phyloP scores from a whole-genome alignment of 1,284 basidiomycete species.

The Paramarasmius palmivorus region DNA sequence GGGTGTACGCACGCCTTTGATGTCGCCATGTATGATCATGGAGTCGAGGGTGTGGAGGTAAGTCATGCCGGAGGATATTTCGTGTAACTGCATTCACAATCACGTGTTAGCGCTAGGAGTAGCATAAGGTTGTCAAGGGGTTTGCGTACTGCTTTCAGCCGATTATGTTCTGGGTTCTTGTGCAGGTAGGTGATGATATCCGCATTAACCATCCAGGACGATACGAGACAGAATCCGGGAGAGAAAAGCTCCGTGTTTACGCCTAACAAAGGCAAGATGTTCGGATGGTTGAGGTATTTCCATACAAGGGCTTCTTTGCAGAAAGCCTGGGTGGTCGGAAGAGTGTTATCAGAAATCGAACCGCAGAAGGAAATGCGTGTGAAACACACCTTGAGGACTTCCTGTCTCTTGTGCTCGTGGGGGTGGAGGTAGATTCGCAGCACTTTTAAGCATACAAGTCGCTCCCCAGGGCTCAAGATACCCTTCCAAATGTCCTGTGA shows the following conservation, averaged over 20 bases:
- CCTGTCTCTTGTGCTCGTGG: neutral
- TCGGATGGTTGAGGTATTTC: conserved; percentile 14
- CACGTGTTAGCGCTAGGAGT: too few relatives aligned
- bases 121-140: neutral
- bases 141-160: conserved; percentile 2
- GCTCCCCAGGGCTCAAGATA: neutral
- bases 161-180: conserved; percentile 10
- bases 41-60: neutral
- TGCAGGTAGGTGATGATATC: conserved; percentile 12
- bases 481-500: conserved; percentile 15
- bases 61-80: neutral
- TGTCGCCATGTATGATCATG: neutral
- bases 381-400: conserved; percentile 7
- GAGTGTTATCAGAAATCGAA: too few relatives aligned
- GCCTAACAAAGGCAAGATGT: conserved; percentile 15
- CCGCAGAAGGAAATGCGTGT: neutral
- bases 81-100: neutral
- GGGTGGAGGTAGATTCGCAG: conserved; percentile 9
- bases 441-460: conserved; percentile 13
- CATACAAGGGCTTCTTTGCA: conserved; percentile 16
- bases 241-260: conserved; percentile 9
- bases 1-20: neutral
- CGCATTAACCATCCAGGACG: conserved; percentile 16
- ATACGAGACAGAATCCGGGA: conserved; percentile 12
- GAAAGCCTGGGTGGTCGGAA: conserved; percentile 7